Evolutionary conservation across 345 rosid genomes (phyloP), one percentile per base, ranked within the genome.

Genomic region (Salix caprea): DNA sequence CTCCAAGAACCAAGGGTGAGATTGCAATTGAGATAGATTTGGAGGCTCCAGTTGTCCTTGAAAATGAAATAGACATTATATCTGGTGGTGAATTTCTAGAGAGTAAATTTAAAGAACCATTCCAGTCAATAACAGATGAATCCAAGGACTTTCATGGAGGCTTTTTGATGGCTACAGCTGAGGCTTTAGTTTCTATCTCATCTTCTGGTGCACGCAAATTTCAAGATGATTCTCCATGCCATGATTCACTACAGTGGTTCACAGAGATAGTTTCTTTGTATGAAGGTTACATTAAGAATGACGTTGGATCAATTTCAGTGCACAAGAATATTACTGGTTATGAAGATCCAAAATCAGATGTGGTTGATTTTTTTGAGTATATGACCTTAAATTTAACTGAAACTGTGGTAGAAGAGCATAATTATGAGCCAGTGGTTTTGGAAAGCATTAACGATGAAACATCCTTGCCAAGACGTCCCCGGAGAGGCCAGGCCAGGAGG

Each of bases 401-500:
- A 77, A 80, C 81, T n/a, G 64, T 79, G 77, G 79, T 80, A 61
- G 89, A 83, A 64, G 88, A 85, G 62, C 83, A 70, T 70, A 77
- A 70, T 72, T 85, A 85, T 23, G 60, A 77, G 73, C 87, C 91
- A 73, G 65, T 71, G 65, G 85, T 82, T 50, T 73, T 79, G 36
- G 87, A 81, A 60, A 80, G 68, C 76, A 61, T 82, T 65, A 85
- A 73, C 81, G 72, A 75, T 34, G 92, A 86, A 69, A 79, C 77
- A n/a, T 42, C 75, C 28, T 58, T 75, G 28, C 77, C 81, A 56
- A 89, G 77, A 83, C 81, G 88, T 76, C 86, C 90, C 2, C 81
- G 89, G 64, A 87, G 94, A 79, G 92, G 90, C 67, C 91, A 86
- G 56, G 83, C 92, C 11, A 87, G 91, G 82, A 86, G 90, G 75